A percentile compares a stretch with the other conserved stretches of the same genome.
These are phyloP conservation scores for Plasmodium cynomolgi DNA, from an alignment of 169 alveolate genomes.

Conservation along the genomic window DNA sequence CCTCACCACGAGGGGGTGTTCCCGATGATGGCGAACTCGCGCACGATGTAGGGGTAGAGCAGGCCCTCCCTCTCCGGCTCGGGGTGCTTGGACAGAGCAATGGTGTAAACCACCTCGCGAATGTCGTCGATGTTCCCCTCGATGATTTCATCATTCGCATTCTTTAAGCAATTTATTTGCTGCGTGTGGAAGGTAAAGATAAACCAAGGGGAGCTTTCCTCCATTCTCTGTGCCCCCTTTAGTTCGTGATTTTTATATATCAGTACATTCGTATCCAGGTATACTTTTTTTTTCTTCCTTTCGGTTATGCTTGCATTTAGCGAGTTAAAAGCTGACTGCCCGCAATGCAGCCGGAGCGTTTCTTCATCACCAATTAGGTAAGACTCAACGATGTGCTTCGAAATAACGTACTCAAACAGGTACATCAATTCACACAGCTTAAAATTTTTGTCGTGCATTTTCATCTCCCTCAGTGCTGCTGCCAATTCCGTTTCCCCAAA, in stretches of 20 bases:
- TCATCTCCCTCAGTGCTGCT: conserved; percentile 90
- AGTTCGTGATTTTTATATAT: conserved; percentile 88
- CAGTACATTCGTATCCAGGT: conserved; percentile 87
- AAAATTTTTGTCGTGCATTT: conserved; percentile 88
- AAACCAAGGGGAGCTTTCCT: conserved; percentile 89
- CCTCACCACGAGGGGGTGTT: conserved; percentile 87
- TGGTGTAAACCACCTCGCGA: conserved; percentile 90
- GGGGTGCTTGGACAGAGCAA: conserved; percentile 90
- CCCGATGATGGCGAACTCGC: conserved; percentile 88
- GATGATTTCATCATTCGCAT: conserved; percentile 81
- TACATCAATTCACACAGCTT: conserved; percentile 88
- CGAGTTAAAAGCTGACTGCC: conserved; percentile 87
- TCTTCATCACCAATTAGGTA: conserved; percentile 89
- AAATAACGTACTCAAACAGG: conserved; percentile 88
- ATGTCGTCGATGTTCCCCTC: conserved; percentile 91
- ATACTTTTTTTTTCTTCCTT: conserved; percentile 82
- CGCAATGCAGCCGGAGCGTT: conserved; percentile 89
- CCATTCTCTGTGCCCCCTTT: conserved; percentile 84
- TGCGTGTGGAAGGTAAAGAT: conserved; percentile 91
- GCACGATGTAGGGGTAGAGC: conserved; percentile 84
- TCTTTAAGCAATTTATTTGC: conserved; percentile 90
- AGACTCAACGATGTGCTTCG: conserved; percentile 89
- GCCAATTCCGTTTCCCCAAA: conserved; percentile 91
- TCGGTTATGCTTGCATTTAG: conserved; percentile 87
- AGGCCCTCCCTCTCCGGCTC: conserved; percentile 78